Conservation (phyloP, 257 asterid species). For the Plantago ovata region DNA sequence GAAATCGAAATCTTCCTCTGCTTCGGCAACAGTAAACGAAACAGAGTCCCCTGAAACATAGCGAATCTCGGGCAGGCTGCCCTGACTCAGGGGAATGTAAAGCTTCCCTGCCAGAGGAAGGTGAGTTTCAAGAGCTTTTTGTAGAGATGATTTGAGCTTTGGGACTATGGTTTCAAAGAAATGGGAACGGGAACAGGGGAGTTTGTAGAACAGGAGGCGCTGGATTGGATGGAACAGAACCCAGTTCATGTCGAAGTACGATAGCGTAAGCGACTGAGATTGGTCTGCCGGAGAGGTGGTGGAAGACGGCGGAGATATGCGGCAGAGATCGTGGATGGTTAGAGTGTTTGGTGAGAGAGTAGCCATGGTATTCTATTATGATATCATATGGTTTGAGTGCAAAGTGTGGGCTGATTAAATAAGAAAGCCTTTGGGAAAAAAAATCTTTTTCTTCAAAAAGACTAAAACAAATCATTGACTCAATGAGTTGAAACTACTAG, state of each 20-base stretch:
- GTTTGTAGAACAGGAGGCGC: slow-evolving; percentile 43
- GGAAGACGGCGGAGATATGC: slow-evolving; percentile 28
- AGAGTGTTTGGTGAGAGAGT: not conserved
- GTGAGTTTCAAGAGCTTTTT: slow-evolving; percentile 32
- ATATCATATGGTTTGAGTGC: too few relatives aligned
- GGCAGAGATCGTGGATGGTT: slow-evolving; percentile 27
- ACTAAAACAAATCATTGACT: too few relatives aligned
- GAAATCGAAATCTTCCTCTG: slow-evolving; percentile 24
- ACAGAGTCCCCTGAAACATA: slow-evolving; percentile 35
- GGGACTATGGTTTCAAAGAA: slow-evolving; percentile 36
- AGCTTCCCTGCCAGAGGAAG: slow-evolving; percentile 40
- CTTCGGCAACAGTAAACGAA: slow-evolving; percentile 24
- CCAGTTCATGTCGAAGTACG: slow-evolving; percentile 41
- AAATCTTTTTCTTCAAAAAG: too few relatives aligned
- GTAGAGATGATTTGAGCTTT: slow-evolving; percentile 35
- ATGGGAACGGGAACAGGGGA: slow-evolving; percentile 31
- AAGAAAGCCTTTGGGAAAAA: too few relatives aligned
- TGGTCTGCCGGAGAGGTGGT: slow-evolving; percentile 1
- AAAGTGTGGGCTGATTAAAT: too few relatives aligned
- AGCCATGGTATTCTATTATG: too few relatives aligned
- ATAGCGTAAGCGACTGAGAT: slow-evolving; percentile 29
- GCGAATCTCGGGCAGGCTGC: slow-evolving; percentile 27
- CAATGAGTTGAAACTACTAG: too few relatives aligned
- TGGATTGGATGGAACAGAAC: slow-evolving; percentile 33
- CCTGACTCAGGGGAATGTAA: slow-evolving; percentile 13